Conservation (phyloP, 2,329 filamentous ascomycete species). For the Fusarium illudens region DNA sequence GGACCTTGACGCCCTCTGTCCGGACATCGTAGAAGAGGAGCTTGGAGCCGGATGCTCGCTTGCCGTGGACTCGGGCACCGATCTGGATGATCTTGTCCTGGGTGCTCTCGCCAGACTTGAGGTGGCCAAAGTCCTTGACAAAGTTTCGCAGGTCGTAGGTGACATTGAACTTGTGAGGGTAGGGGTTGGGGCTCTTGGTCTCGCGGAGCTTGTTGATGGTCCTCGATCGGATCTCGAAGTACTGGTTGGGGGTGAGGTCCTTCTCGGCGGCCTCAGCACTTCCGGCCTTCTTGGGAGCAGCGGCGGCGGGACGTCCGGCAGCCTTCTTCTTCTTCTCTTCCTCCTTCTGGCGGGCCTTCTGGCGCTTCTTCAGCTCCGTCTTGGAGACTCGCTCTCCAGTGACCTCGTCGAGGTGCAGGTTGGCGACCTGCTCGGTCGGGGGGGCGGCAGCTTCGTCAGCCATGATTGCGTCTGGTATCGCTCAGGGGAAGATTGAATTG, state of each 20-base stretch:
- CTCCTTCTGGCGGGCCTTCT: slow-evolving; percentile 89
- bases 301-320: slow-evolving; percentile 77
- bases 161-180: slow-evolving; percentile 91
- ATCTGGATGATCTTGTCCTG: slow-evolving; percentile 79
- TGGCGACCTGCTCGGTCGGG: slow-evolving; percentile 65
- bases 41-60: slow-evolving; percentile 82
- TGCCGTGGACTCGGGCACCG: slow-evolving; percentile 88
- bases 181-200: slow-evolving; percentile 57
- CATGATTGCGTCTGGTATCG: slow-evolving; percentile 39
- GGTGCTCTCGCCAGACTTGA: slow-evolving; percentile 88
- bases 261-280: slow-evolving; percentile 70
- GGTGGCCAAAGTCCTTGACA: slow-evolving; percentile 75
- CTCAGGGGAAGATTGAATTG: slow-evolving; percentile 3
- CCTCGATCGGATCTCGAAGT: slow-evolving; percentile 94
- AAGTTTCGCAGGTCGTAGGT: slow-evolving; percentile 86
- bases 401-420: slow-evolving; percentile 88
- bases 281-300: slow-evolving; percentile 54
- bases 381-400: slow-evolving; percentile 90
- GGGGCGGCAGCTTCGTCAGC: slow-evolving; percentile 47
- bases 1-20: slow-evolving; percentile 70
- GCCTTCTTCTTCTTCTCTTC: slow-evolving; percentile 86
- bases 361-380: slow-evolving; percentile 91
- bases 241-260: slow-evolving; percentile 69
- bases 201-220: slow-evolving; percentile 64
- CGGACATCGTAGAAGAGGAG: slow-evolving; percentile 84